Evolutionary conservation across 495 filamentous ascomycete genomes (phyloP).

Genomic region (Hypoxylon fuscum): DNA sequence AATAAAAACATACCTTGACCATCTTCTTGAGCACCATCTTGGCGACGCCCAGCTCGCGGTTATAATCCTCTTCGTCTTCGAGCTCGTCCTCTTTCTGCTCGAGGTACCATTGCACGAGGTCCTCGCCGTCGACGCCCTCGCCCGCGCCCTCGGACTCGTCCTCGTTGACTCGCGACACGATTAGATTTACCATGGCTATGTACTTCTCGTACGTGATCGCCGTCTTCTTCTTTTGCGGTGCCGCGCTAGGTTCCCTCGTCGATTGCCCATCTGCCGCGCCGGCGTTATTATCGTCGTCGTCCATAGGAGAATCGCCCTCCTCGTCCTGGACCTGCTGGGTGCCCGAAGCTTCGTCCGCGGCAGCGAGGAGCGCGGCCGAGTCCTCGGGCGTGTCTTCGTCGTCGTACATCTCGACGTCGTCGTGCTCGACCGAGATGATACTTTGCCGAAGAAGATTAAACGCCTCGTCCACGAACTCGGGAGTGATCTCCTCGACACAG

Average conservation of each 20-base stretch:
- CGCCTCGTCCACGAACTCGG: slow-evolving; percentile 87
- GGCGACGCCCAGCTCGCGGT: slow-evolving; percentile 77
- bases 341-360: slow-evolving; percentile 57
- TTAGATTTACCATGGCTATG: slow-evolving; percentile 83
- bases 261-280: slow-evolving; percentile 47
- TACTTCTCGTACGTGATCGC: slow-evolving; percentile 98
- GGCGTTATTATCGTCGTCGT: slow-evolving; percentile 58
- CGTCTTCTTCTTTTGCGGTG: slow-evolving; percentile 69
- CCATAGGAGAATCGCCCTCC: slow-evolving; percentile 79
- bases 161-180: slow-evolving; percentile 75
- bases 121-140: slow-evolving; percentile 90
- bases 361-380: slow-evolving; percentile 45
- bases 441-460: slow-evolving; percentile 88
- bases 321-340: slow-evolving; percentile 51
- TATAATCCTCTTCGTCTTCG: slow-evolving; percentile 78
- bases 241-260: slow-evolving; percentile 41
- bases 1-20: slow-evolving; percentile 78
- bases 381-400: slow-evolving; percentile 63
- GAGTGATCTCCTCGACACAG: slow-evolving; percentile 89
- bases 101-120: slow-evolving; percentile 89
- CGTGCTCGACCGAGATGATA: slow-evolving; percentile 97
- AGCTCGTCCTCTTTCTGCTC: slow-evolving; percentile 92
- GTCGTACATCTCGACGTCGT: slow-evolving; percentile 96
- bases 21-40: slow-evolving; percentile 93
- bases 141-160: slow-evolving; percentile 79